phyloP scores from a whole-genome alignment of 768 basidiomycete species.

The Podaxis mareebaensis region DNA sequence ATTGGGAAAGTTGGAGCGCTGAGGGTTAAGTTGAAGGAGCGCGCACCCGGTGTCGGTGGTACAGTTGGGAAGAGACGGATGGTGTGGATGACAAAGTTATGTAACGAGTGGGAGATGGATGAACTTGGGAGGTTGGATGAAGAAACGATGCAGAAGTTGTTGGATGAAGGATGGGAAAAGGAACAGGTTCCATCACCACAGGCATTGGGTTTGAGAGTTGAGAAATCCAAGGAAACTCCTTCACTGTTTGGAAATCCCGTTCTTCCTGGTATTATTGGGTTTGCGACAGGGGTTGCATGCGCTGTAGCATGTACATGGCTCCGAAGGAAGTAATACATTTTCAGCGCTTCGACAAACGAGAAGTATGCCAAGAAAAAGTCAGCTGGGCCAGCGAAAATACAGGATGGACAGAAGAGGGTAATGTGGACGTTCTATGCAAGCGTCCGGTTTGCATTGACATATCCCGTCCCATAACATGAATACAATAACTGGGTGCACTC shows the following conservation, averaged over 20 bases:
- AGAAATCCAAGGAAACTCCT: background rate
- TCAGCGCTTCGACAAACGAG: background rate
- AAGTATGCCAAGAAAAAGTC: background rate
- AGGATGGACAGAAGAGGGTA: background rate
- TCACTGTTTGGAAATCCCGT: background rate
- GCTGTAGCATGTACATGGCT: background rate
- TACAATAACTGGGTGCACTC: constrained; percentile 66
- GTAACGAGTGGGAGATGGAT: constrained; percentile 83
- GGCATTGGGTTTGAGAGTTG: constrained; percentile 1
- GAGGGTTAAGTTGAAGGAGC: constrained; percentile 68
- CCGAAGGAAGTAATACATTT: background rate
- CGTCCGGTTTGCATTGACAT: constrained; percentile 83
- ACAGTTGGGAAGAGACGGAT: constrained; percentile 76
- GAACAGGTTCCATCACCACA: constrained; percentile 38
- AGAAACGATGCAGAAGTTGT: constrained; percentile 56
- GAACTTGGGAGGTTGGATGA: constrained; percentile 76
- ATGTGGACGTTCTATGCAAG: constrained; percentile 49
- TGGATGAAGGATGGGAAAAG: constrained; percentile 89
- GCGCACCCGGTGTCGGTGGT: constrained; percentile 84
- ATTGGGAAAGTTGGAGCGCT: constrained; percentile 80
- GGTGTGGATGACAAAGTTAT: constrained; percentile 90
- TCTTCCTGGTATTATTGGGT: constrained; percentile 12
- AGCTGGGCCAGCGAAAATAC: background rate
- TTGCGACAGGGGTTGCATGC: constrained; percentile 1
- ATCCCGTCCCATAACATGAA: constrained; percentile 92